Conservation (phyloP, 257 asterid species). For the Eucommia ulmoides region DNA sequence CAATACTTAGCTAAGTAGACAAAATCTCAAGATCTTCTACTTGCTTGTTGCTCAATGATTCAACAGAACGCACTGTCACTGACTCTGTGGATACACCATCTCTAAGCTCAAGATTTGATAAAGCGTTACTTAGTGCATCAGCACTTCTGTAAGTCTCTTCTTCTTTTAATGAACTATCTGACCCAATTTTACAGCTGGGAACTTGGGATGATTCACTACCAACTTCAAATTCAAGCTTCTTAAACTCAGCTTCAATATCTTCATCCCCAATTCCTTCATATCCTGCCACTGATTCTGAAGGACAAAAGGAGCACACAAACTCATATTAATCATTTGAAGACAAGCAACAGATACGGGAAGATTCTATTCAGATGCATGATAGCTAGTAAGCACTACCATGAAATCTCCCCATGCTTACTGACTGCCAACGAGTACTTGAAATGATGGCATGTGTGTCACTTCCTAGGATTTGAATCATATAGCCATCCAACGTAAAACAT, state of each 20-base stretch:
- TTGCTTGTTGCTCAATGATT: slow-evolving; percentile 6
- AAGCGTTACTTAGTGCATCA: slow-evolving; percentile 35
- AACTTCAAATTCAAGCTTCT: slow-evolving; percentile 40
- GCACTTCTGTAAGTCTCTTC: slow-evolving; percentile 20
- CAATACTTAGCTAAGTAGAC: slow-evolving; percentile 22
- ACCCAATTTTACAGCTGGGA: slow-evolving; percentile 5
- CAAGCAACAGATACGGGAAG: neutral
- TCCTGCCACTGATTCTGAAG: slow-evolving; percentile 30
- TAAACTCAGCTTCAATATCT: slow-evolving; percentile 62
- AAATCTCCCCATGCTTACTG: too few species aligned
- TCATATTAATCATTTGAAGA: slow-evolving; percentile 3
- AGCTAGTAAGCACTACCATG: too few species aligned
- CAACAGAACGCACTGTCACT: slow-evolving; percentile 10
- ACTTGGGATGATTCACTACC: slow-evolving; percentile 13
- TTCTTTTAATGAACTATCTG: slow-evolving; percentile 6
- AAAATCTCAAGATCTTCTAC: slow-evolving; percentile 21
- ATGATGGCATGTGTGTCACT: too few species aligned
- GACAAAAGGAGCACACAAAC: slow-evolving; percentile 5
- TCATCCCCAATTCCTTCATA: slow-evolving; percentile 39
- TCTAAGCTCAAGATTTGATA: slow-evolving; percentile 38
- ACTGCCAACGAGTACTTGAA: too few species aligned
- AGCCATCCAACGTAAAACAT: neutral
- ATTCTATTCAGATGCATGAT: too few species aligned
- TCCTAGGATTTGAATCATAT: neutral
- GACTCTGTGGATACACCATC: slow-evolving; percentile 13